Base-by-base conservation (phyloP, 352 stramenopile species). In the Peronospora destructor region DNA sequence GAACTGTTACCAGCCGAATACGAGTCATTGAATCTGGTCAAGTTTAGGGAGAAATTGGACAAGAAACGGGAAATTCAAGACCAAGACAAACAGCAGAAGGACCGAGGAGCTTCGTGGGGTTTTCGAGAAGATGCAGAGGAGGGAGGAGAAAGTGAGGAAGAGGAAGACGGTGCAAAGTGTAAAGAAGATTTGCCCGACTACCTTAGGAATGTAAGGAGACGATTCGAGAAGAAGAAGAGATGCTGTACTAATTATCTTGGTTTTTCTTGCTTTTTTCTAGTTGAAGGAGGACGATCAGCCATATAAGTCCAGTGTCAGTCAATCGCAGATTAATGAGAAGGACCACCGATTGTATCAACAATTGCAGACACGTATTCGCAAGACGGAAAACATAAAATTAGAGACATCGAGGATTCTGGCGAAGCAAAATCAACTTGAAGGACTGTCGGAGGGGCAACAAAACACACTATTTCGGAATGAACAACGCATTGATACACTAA, bases 41-140 rank as follows among this genome's bases (percentile, higher is more conserved):
- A 52, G 8, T 61, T 77, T 8, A 47, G 72, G 16, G 59, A 73
- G 4, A 67, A 64, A 49, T 30, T 63, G n/a, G 53, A 50, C 7
- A 57, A 54, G 28, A 61, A 61, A 39, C 39, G 43, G 12, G 45
- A 44, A 23, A 16, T 59, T 38, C 29, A 36, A 9, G 51, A 67
- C 43, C 38, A 46, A 44, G 57, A 60, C 10, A 56, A 66, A 40
- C 14, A 49, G 19, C 41, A 68, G 3, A 58, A 73, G 8, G 52
- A 66, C 12, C 42, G 41, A 7, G 75, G 65, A 6, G 67, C 72
- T n/a, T 77, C 69, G 17, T 95, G 85, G 85, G 84, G 85, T 1
- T 92, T 95, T 54, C 35, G 78, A 33, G 75, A 95, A 58, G 85
- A 95, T 67, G 85, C 85, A 32, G 66, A 81, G 3, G 64, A 81